Percentiles rank a stretch among this genome's conserved stretches.
phyloP scores from a whole-genome alignment of 2,329 filamentous ascomycete species.

The Clonostachys rhizophaga region DNA sequence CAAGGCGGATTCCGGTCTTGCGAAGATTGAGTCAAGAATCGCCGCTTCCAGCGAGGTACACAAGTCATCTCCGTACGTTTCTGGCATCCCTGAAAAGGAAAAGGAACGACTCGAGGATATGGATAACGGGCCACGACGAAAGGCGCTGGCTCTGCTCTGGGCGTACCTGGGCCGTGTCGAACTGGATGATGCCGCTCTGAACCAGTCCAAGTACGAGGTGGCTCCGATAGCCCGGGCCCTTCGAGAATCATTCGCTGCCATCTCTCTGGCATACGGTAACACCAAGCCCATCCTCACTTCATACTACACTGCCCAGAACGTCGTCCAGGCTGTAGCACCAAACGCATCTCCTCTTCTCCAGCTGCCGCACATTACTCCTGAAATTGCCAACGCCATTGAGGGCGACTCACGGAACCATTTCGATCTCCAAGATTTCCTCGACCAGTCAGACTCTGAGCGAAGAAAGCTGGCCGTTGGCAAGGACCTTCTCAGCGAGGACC shows the following conservation, averaged over 20 bases:
- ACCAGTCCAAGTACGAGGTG: slow-evolving; percentile 84
- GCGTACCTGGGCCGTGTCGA: slow-evolving; percentile 89
- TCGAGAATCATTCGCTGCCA: slow-evolving; percentile 81
- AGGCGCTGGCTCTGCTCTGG: slow-evolving; percentile 88
- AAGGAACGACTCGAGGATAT: slow-evolving; percentile 72
- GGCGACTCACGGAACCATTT: slow-evolving; percentile 71
- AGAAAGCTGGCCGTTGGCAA: slow-evolving; percentile 66
- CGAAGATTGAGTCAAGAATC: slow-evolving; percentile 79
- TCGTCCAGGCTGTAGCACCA: slow-evolving; percentile 87
- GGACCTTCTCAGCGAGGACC: slow-evolving; percentile 64
- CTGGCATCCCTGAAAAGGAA: slow-evolving; percentile 67
- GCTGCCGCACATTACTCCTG: slow-evolving; percentile 77
- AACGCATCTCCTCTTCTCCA: slow-evolving; percentile 84
- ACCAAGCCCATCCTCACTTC: slow-evolving; percentile 77
- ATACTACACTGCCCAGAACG: slow-evolving; percentile 76
- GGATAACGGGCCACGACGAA: slow-evolving; percentile 75
- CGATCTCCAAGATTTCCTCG: slow-evolving; percentile 85
- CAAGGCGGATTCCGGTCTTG: slow-evolving; percentile 74
- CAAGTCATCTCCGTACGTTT: slow-evolving; percentile 35
- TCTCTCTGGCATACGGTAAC: slow-evolving; percentile 82
- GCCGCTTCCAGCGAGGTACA: slow-evolving; percentile 50
- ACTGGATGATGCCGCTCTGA: slow-evolving; percentile 70
- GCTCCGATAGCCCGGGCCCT: slow-evolving; percentile 82
- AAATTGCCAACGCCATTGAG: slow-evolving; percentile 62
- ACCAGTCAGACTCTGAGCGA: slow-evolving; percentile 69